Evolutionary conservation across 306 rosid genomes (phyloP), one percentile per base, ranked within the genome.

Genomic region (Fagus sylvatica): DNA sequence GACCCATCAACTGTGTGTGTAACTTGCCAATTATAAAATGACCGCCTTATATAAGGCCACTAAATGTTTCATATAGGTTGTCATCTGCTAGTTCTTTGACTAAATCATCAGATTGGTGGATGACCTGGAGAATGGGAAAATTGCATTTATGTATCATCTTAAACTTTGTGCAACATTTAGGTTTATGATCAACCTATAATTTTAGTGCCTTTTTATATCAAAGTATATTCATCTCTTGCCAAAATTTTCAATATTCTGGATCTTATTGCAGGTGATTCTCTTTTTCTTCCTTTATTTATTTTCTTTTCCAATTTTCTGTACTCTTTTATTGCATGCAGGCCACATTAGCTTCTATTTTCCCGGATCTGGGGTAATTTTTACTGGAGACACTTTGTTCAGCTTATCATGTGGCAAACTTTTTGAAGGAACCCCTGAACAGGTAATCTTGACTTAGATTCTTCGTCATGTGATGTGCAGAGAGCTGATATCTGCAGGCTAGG

Each of bases 321-420:
- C 48, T 34, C 37, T 76, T 83, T 32, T 71, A 12, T 19, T 71
- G 72, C 49, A 37, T 73, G 76, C 89, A 93, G 98, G 98, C 69
- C 98, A 93, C 82, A 84, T 93, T 60, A 90, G 98, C 89, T 93
- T 91, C 84, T 88, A 88, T 78, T 90, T 91, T 86, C 96, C 96
- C 42, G 91, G 91, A 79, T 87, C 96, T 7, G 88, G 84, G 19
- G 86, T 91, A 79, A 80, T 93, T 56, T 93, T 93, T 74, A 87
- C 96, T 1, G 97, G 98, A 32, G 98, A 93, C 81, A 90, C 97
- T 65, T 76, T 93, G 84, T 93, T 93, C 85, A 93, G 97, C 88
- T 87, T 93, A 86, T 93, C 98, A 22, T 93, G 98, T 57, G 97
- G 97, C 79, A 93, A 91, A 80, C 90, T 93, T 80, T 91, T 93